A percentile compares a stretch with the other conserved stretches of the same genome.
Evolutionary conservation across 2,329 filamentous ascomycete species (phyloP).

Genomic region (Coniochaeta ligniaria): DNA sequence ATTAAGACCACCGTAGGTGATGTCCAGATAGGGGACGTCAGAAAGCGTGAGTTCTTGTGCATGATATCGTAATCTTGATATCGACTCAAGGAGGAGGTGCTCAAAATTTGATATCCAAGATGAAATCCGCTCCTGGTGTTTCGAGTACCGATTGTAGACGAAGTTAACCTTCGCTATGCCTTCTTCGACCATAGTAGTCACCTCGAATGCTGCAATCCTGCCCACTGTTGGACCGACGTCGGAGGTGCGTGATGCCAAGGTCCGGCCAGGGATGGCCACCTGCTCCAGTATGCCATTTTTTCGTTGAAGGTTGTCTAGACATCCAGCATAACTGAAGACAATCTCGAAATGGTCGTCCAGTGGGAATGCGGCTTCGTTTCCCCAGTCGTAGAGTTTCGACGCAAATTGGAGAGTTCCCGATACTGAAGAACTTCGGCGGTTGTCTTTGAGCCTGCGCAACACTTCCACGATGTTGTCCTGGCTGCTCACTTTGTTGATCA

Average conservation of each 20-base stretch:
- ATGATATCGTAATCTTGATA: constrained; percentile 31
- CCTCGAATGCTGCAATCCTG: constrained; percentile 43
- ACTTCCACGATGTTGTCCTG: constrained; percentile 42
- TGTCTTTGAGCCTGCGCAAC: constrained; percentile 46
- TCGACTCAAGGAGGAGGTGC: constrained; percentile 34
- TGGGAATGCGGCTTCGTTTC: constrained; percentile 16
- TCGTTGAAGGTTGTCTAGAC: constrained; percentile 38
- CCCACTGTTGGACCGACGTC: constrained; percentile 38
- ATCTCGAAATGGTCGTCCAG: constrained; percentile 47
- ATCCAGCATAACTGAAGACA: constrained; percentile 49
- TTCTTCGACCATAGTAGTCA: constrained; percentile 38
- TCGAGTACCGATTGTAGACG: constrained; percentile 33
- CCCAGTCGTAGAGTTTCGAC: constrained; percentile 17
- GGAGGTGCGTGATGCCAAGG: constrained; percentile 28
- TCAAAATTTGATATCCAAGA: constrained; percentile 42
- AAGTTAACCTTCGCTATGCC: constrained; percentile 37
- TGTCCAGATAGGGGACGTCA: constrained; percentile 39
- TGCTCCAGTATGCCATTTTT: constrained; percentile 42
- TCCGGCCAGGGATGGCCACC: constrained; percentile 30
- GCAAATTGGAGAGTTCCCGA: constrained; percentile 44
- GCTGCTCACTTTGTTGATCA: constrained; percentile 34
- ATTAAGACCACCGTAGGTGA: constrained; percentile 36
- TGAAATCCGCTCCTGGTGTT: constrained; percentile 33
- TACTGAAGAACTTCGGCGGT: constrained; percentile 32
- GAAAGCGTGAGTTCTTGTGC: constrained; percentile 41